Evolutionary conservation across 768 basidiomycete species (phyloP), one percentile per base, ranked within the genome.

Genomic region (Hypsizygus marmoreus): DNA sequence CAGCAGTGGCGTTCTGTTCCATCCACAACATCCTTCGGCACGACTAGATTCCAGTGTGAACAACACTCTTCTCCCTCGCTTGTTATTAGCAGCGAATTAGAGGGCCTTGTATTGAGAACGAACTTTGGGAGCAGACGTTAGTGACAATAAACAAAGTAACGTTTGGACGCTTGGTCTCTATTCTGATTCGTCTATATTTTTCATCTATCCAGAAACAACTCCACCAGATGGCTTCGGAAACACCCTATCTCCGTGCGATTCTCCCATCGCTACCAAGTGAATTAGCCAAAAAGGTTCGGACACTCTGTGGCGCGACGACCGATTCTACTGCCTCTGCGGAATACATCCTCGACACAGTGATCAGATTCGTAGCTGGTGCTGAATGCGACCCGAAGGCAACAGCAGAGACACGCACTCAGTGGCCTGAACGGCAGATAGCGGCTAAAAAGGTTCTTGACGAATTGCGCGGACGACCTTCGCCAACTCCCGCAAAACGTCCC

Each of bases 291-390:
- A 63, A 64, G 55, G 54, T 73, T 12, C 56, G 63, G 13, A 53
- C 45, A 30, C 50, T 70, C 7, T 70, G 68, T 43, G 50, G 55
- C 16, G 59, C 67, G 32, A 49, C 70, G 12, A 50, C 66, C 2
- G 65, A 67, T 30, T 47, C 55, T 19, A n/a, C n/a, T n/a, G n/a
- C n/a, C n/a, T 43, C 53, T 7, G 40, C 43, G 46, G 68, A 73
- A 51, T 28, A 54, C 22, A 48, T 65, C 5, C 59, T 79, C 12
- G 75, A 77, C 40, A 68, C 67, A 31, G 56, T 77, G 3, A 64
- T 77, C 23, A 65, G 74, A 30, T 72, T 79, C 41, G 51, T 76
- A 5, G 48, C 53, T 22, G 77, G 75, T 17, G 75, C 68, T 13
- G 67, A 67, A 10, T 65, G 63, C 53, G 57, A 67, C 11, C 45